Conservation (phyloP, 78 protist species). For the Protostelium mycophagum region DNA sequence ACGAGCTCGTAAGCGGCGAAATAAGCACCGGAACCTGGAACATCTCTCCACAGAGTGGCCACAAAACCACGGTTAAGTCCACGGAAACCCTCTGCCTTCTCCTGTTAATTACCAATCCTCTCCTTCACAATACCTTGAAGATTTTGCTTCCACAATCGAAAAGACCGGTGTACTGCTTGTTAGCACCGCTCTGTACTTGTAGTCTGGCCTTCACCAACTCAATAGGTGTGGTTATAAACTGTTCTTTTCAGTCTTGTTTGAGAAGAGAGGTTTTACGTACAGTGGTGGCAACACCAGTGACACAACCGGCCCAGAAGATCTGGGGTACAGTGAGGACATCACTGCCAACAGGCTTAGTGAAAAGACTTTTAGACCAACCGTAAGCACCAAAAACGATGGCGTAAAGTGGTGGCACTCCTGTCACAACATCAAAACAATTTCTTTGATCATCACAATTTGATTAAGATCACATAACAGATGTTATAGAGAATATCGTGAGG, state of each 20-base stretch:
- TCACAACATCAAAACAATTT: no score
- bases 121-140: not conserved
- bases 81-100: not conserved
- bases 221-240: slow-evolving; percentile 25
- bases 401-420: not conserved
- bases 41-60: not conserved
- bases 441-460: no score
- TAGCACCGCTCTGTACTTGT: slow-evolving; percentile 30
- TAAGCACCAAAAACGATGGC: not conserved
- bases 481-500: not conserved
- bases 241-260: not conserved
- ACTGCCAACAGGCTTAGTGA: not conserved
- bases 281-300: not conserved
- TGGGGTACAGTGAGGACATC: not conserved
- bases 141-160: slow-evolving; percentile 17
- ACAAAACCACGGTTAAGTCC: not conserved
- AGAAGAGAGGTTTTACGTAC: not conserved
- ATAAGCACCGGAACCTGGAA: not conserved
- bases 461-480: not conserved
- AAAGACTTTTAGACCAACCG: not conserved
- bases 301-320: slow-evolving; percentile 2
- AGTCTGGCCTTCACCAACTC: slow-evolving; percentile 48
- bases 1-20: not conserved
- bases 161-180: slow-evolving; percentile 26
- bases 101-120: not conserved